These are phyloP conservation scores for Schizopora paradoxa DNA, from an alignment of 1,284 basidiomycete genomes.

Conservation along the genomic window DNA sequence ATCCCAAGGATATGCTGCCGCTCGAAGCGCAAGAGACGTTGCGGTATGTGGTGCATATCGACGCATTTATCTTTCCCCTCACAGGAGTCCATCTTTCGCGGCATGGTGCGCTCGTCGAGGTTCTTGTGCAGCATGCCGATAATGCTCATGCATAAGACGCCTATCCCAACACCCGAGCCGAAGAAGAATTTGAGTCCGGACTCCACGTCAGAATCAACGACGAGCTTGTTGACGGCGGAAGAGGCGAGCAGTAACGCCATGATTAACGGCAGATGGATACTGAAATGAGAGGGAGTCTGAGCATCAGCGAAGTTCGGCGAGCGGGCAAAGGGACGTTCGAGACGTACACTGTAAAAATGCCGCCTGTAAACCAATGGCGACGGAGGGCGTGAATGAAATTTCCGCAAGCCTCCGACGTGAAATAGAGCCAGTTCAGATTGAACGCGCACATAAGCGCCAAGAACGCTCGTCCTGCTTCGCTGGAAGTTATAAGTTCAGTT, in stretches of 20 bases:
- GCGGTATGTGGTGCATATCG: too few species aligned
- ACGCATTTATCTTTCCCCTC: too few species aligned
- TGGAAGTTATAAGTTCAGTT: conserved; percentile 9
- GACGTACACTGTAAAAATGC: conserved; percentile 28
- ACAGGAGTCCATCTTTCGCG: too few species aligned
- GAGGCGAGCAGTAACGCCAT: conserved; percentile 31
- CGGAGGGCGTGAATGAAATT: conserved; percentile 34
- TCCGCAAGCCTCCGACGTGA: conserved; percentile 25
- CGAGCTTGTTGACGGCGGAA: conserved; percentile 29
- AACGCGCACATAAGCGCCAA: conserved; percentile 35
- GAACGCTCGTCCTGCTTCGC: conserved; percentile 30
- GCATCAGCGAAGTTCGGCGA: neutral
- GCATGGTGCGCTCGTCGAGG: conserved; percentile 18
- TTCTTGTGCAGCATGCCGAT: conserved; percentile 30
- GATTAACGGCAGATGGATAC: conserved; percentile 33
- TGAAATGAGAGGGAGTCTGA: conserved; percentile 6
- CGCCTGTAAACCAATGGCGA: conserved; percentile 31
- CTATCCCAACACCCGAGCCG: conserved; percentile 31
- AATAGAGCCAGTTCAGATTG: conserved; percentile 35
- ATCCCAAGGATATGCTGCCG: conserved; percentile 11
- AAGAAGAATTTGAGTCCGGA: conserved; percentile 30
- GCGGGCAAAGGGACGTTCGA: neutral
- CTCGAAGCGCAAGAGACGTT: conserved; percentile 6
- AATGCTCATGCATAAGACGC: conserved; percentile 28
- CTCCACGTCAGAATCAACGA: conserved; percentile 22